Percentiles rank a stretch among this genome's conserved stretches.
phyloP scores from a whole-genome alignment of 495 filamentous ascomycete genomes.

The Cercophora newfieldiana region DNA sequence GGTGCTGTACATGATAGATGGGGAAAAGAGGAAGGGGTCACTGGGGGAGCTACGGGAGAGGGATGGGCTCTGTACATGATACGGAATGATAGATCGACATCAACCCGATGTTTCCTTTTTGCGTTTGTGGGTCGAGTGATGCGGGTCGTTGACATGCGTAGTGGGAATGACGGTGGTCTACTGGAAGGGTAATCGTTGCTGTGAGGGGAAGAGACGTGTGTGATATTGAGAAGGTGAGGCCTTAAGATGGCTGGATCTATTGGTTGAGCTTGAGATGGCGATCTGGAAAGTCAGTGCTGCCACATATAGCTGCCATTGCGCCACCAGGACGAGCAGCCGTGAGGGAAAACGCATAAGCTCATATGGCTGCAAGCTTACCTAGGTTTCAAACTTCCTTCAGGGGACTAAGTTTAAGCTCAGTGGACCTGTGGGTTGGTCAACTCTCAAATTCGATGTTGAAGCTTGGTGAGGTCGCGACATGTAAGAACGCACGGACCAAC shows the following conservation, averaged over 20 bases:
- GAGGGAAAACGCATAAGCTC: background rate
- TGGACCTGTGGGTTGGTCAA: background rate
- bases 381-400: too few species aligned
- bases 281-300: too few species aligned
- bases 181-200: too few species aligned
- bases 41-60: background rate
- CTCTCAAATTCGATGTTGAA: background rate
- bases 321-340: too few species aligned
- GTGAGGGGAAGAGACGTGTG: background rate
- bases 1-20: constrained; percentile 3
- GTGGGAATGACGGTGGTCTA: too few species aligned
- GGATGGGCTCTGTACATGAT: constrained; percentile 31
- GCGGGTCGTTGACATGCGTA: too few species aligned
- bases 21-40: background rate
- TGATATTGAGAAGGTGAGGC: too few species aligned
- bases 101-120: constrained; percentile 17
- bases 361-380: too few species aligned
- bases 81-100: constrained; percentile 30
- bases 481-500: background rate
- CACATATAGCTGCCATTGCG: too few species aligned
- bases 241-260: too few species aligned
- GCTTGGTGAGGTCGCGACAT: background rate
- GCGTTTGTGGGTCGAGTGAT: background rate
- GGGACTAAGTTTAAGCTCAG: too few species aligned
- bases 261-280: too few species aligned